Conservation (phyloP, 139 green algal species). For the Chlorella ohadii region DNA sequence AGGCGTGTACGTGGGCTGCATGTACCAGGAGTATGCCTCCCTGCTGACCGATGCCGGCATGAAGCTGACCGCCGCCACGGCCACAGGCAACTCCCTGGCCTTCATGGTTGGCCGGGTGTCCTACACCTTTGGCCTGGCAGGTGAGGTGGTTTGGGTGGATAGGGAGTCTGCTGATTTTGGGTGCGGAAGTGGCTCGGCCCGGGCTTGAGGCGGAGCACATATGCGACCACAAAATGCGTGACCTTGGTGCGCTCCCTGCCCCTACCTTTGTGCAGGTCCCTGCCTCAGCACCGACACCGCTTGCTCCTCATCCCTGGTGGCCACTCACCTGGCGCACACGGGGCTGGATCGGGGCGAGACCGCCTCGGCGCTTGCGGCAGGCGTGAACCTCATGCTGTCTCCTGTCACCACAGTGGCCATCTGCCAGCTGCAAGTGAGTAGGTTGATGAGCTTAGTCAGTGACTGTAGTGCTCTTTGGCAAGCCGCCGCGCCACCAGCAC, state of each 20-base stretch:
- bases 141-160: neutral
- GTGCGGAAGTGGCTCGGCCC: no score
- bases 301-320: slow-evolving; percentile 67
- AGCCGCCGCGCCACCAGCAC: no score
- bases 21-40: slow-evolving; percentile 61
- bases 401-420: slow-evolving; percentile 44
- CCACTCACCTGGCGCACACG: slow-evolving; percentile 42
- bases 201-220: no score
- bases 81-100: slow-evolving; percentile 44
- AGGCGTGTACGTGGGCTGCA: slow-evolving; percentile 64
- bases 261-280: slow-evolving; percentile 29
- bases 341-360: slow-evolving; percentile 29
- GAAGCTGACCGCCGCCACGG: slow-evolving; percentile 28
- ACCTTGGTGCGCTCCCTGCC: no score
- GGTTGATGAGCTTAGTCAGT: no score
- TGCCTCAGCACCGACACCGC: slow-evolving; percentile 63
- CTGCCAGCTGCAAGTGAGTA: slow-evolving; percentile 38
- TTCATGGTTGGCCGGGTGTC: slow-evolving; percentile 63
- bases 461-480: no score
- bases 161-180: no score
- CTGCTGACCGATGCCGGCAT: neutral
- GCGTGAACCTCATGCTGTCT: slow-evolving; percentile 53
- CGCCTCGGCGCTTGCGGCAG: slow-evolving; percentile 26
- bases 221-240: no score
- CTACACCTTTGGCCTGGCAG: slow-evolving; percentile 65